Conservation (phyloP, 75 land plant genomes). For the Pinus albicaulis region DNA sequence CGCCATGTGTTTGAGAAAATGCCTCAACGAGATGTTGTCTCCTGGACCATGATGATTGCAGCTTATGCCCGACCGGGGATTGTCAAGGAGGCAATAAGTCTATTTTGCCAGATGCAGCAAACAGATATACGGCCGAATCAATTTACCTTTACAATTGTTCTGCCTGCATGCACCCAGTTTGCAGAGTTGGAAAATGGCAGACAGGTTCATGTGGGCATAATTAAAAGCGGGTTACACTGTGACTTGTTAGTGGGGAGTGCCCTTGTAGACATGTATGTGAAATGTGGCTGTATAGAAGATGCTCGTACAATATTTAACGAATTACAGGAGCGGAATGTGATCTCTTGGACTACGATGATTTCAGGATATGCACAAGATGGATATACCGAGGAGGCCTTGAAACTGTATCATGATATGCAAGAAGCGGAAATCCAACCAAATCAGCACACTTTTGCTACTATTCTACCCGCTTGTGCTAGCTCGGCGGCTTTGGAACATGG, state of each 20-base stretch:
- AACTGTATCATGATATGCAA: conserved; percentile 32
- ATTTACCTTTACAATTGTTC: conserved; percentile 11
- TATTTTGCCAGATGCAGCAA: conserved; percentile 9
- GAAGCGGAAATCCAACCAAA: conserved; percentile 15
- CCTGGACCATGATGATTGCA: conserved; percentile 24
- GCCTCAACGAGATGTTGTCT: conserved; percentile 14
- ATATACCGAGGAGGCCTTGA: conserved; percentile 15
- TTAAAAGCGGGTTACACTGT: conserved; percentile 30
- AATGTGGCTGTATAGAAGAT: conserved; percentile 49
- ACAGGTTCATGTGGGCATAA: conserved; percentile 36
- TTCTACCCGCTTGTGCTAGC: conserved; percentile 24
- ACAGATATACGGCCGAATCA: conserved; percentile 11
- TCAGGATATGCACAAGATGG: conserved; percentile 50
- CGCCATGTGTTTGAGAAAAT: conserved; percentile 18
- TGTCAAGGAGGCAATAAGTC: conserved; percentile 7
- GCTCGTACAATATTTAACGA: conserved; percentile 33
- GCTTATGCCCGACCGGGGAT: conserved; percentile 14
- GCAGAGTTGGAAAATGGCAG: conserved; percentile 31
- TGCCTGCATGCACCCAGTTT: conserved; percentile 19
- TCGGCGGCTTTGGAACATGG: conserved; percentile 15
- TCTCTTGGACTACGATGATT: conserved; percentile 64
- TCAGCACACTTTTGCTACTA: conserved; percentile 21
- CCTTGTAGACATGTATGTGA: conserved; percentile 65
- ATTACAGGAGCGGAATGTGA: conserved; percentile 29
- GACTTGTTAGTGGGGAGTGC: conserved; percentile 46